These are phyloP conservation scores for Ophiostoma sp. DNA, from an alignment of 2,329 filamentous ascomycete species.

Conservation along the genomic window DNA sequence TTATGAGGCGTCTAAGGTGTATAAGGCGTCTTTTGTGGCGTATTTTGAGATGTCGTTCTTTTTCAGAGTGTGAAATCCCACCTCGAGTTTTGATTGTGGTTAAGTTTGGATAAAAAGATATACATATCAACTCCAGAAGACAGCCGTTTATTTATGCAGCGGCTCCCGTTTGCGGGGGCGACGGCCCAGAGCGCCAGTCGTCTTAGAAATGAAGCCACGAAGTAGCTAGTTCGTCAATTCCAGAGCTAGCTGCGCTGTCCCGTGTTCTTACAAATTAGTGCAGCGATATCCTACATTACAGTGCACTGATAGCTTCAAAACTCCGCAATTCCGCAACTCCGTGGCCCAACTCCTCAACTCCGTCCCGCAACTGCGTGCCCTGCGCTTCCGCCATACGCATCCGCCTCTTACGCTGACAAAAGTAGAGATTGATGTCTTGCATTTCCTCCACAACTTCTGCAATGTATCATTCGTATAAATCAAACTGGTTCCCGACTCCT, in stretches of 20 bases:
- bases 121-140: not conserved
- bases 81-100: not conserved
- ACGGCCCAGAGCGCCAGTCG: too few species aligned
- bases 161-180: not conserved
- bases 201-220: not conserved
- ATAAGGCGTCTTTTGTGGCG: too few species aligned
- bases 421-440: not conserved
- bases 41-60: not conserved
- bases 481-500: not conserved
- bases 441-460: not conserved
- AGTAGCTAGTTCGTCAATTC: not conserved
- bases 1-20: not conserved
- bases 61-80: not conserved
- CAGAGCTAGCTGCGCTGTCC: not conserved
- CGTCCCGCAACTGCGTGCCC: not conserved
- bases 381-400: not conserved
- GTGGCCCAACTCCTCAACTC: not conserved
- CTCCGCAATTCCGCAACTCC: slow-evolving; percentile 2
- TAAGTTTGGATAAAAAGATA: not conserved
- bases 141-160: not conserved
- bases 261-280: not conserved
- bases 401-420: not conserved
- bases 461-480: not conserved
- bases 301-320: not conserved
- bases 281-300: not conserved